These are phyloP conservation scores for Aspergillus bombycis DNA, from an alignment of 2,329 filamentous ascomycete genomes.

Conservation along the genomic window DNA sequence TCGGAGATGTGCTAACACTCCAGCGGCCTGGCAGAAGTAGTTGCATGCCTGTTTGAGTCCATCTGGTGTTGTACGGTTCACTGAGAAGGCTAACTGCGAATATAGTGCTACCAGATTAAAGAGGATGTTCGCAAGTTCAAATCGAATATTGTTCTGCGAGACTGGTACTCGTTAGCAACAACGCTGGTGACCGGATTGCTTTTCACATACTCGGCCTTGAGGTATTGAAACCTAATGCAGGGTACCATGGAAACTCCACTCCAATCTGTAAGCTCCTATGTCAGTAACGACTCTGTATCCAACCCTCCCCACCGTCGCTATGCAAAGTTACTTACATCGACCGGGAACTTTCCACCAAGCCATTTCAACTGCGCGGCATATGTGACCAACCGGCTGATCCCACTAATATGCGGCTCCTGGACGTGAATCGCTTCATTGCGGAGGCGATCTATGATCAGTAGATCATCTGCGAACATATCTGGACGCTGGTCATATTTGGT, in stretches of 20 bases:
- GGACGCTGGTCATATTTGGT: conserved; percentile 98
- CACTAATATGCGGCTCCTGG: conserved; percentile 82
- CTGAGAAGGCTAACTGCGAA: conserved; percentile 82
- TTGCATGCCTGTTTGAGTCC: conserved; percentile 86
- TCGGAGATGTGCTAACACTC: conserved; percentile 78
- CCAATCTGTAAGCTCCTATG: conserved; percentile 65
- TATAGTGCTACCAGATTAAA: conserved; percentile 94
- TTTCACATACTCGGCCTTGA: conserved; percentile 61
- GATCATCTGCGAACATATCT: conserved; percentile 91
- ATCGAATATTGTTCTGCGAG: conserved; percentile 68
- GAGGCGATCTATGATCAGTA: conserved; percentile 81
- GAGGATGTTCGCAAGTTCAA: conserved; percentile 88
- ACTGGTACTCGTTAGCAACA: conserved; percentile 34
- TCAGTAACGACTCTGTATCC: not conserved
- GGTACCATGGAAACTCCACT: conserved; percentile 95
- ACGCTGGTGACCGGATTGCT: too few species aligned
- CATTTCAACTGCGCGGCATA: conserved; percentile 93
- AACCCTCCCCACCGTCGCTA: not conserved
- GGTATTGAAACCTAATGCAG: conserved; percentile 86
- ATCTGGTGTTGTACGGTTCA: conserved; percentile 76
- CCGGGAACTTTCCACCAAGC: conserved; percentile 93
- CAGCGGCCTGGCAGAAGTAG: conserved; percentile 86
- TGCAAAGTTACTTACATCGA: conserved; percentile 67
- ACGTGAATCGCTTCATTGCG: conserved; percentile 86
- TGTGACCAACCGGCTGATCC: conserved; percentile 81